Conservation (phyloP, 176 grass and related monocot species). For the Triticum urartu region DNA sequence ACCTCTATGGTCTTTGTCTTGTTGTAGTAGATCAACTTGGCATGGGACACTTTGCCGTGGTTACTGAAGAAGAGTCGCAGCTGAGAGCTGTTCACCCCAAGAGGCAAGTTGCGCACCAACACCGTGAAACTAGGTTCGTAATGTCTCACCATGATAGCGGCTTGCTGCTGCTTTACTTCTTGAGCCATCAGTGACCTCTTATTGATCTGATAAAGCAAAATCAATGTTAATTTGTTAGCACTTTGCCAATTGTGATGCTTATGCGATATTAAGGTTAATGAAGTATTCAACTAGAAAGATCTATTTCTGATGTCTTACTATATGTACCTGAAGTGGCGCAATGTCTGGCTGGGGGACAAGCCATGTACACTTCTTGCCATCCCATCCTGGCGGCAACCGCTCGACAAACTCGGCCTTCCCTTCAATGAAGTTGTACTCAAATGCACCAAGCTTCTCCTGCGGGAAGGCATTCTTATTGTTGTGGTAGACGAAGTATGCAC, state of each 20-base stretch:
- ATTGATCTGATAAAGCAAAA: background rate
- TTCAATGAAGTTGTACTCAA: background rate
- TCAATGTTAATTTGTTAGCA: background rate
- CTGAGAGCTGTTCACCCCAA: background rate
- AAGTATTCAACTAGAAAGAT: background rate
- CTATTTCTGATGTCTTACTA: background rate
- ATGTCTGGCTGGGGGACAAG: background rate
- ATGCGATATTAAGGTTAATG: background rate
- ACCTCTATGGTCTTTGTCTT: no score
- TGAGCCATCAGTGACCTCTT: background rate
- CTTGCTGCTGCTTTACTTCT: background rate
- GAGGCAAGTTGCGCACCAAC: background rate
- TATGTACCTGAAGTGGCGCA: background rate
- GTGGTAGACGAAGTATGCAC: background rate
- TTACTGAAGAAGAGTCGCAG: background rate
- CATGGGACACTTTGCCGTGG: background rate
- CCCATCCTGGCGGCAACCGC: background rate
- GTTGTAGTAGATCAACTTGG: background rate
- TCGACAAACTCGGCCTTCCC: background rate
- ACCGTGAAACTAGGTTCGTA: background rate
- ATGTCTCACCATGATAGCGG: background rate
- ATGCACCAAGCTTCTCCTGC: background rate
- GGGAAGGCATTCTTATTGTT: background rate
- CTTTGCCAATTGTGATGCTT: background rate
- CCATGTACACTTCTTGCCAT: background rate